Base-by-base conservation (phyloP, 257 asterid genomes). In the Solanum chilense region DNA sequence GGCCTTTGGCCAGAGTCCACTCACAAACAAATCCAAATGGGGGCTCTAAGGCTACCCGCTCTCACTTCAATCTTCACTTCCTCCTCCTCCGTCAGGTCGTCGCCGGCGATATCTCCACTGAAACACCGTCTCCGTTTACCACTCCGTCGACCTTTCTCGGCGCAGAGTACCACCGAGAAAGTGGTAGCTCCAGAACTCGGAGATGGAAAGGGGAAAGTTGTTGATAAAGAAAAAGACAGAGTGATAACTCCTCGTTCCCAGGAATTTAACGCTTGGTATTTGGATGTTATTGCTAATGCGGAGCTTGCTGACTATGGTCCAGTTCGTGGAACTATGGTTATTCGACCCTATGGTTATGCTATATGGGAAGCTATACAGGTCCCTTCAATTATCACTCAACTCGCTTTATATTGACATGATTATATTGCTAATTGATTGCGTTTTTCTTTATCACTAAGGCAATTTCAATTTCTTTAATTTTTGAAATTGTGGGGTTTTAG, bases 291-390 rank as follows among this genome's bases (percentile, higher is more conserved):
- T 81, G 98, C 98, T 16, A 93, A 94, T 88, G 99, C 99, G 14
- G 99, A 96, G 93, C 93, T 96, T 33, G 99, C 99, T 70, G 99
- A 97, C 90, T 97, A 97, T 73, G 99, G 99, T 35, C 99, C 98
- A 6, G 99, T 97, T 88, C 96, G 99, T n/a, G 99, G 99, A 47
- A 96, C 99, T 56, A 97, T 96, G 99, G 99, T 97, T 87, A 97
- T 97, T 88, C 95, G 99, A n/a, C 99, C 99, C 83, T 97, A 97
- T 64, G 99, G 99, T 88, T 96, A 95, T 86, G 98, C 99, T 47
- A 97, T 97, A 70, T 97, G 99, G 99, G 99, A 97, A 92, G 98
- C 99, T n/a, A 95, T 96, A 91, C 99, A 96, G 96, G 99, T 97
- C 44, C 25, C 20, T 70, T 33, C 23, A 70, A 33, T 33, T 33